Base-by-base conservation (phyloP, 495 filamentous ascomycete species). In the Tuber brumale region DNA sequence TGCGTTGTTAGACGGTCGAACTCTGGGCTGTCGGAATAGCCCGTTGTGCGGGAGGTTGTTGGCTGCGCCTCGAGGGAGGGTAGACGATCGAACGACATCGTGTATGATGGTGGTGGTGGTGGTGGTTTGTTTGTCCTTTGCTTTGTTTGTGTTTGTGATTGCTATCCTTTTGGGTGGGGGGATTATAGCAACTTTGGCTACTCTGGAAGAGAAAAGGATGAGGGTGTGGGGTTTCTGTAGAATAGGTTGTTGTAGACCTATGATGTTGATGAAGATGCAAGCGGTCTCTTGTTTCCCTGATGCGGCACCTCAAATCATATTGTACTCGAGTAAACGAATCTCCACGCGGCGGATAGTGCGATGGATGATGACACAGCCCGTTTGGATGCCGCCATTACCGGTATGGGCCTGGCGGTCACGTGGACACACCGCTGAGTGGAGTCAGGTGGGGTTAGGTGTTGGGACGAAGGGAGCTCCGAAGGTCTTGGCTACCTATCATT, bases 11-110 rank as follows among this genome's bases (percentile, higher is more conserved):
- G 88, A 31, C 87, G 87, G 78, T 91, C 88, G 88, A 98, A 99
- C 79, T 95, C 94, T 69, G 96, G 96, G 83, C 97, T 94, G 85
- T 99, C 95, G 77, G 91, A 87, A 84, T 96, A 97, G 79, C 93
- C 90, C 35, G 86, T 84, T 70, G 89, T 87, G 72, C 91, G 89
- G 77, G 86, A 85, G 71, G 88, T 89, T 19, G 90, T 91, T 70
- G 91, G 90, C 86, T 94, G 92, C 75, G 94, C 89, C 86, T 98
- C 95, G 75, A 97, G 87, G 73, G 89, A 90, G 79, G 90, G 90
- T 79, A 95, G 88, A 75, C 92, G 92, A 84, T 97, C 91, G 85
- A 96, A 98, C 61, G 95, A 97, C 95, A 98, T 98, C 78, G 75
- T 85, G n/a, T 14, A 81, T 69, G 43, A 6, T 72, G n/a, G 5